phyloP scores from a whole-genome alignment of 805 yeast species.

The Myxozyma mucilagina region DNA sequence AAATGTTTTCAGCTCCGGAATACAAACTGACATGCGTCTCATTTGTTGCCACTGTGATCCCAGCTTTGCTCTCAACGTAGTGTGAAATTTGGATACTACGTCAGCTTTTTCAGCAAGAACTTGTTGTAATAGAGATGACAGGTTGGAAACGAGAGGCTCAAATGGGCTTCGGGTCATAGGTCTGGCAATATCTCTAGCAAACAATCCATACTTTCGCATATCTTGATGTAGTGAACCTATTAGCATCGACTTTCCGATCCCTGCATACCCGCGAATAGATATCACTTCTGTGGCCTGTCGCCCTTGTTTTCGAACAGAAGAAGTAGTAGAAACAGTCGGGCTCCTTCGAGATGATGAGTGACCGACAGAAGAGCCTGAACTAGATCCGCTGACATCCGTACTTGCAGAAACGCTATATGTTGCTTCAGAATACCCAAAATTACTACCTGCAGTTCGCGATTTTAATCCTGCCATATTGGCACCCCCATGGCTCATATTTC shows the following conservation, averaged over 20 bases:
- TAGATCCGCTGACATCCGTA: neutral
- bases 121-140: constrained; percentile 22
- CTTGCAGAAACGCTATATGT: neutral
- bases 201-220: constrained; percentile 22
- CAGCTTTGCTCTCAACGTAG: constrained; percentile 6
- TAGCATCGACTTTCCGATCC: constrained; percentile 29
- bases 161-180: constrained; percentile 4
- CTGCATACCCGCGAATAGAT: constrained; percentile 22
- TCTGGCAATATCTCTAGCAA: neutral
- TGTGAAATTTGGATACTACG: constrained; percentile 4
- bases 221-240: constrained; percentile 15
- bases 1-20: constrained; percentile 23
- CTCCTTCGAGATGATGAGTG: neutral
- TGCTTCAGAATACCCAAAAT: neutral
- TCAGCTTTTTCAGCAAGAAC: constrained; percentile 25
- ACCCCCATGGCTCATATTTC: neutral
- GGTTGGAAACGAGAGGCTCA: constrained; percentile 11
- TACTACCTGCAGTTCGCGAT: neutral
- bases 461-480: neutral
- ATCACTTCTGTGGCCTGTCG: constrained; percentile 21
- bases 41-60: constrained; percentile 22
- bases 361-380: neutral
- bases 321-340: neutral
- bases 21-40: constrained; percentile 1
- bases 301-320: neutral